Percentiles rank a stretch among this genome's conserved stretches.
Evolutionary conservation across 352 stramenopile species (phyloP).

Genomic region (Pythium plurisporium): DNA sequence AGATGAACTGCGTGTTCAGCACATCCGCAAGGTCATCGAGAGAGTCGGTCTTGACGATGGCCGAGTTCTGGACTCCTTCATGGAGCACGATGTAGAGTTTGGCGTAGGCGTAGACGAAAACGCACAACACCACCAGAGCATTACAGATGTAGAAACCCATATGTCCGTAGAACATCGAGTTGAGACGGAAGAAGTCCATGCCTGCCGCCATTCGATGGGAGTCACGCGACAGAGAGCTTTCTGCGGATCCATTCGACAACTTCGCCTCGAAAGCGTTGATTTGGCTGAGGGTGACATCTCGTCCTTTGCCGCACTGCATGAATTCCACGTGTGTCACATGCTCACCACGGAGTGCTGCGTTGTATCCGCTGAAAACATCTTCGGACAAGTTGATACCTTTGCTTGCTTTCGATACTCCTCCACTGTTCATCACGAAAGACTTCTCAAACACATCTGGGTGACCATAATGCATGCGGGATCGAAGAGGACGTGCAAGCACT

Average conservation of each 20-base stretch:
- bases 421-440: slow-evolving; percentile 81
- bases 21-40: slow-evolving; percentile 72
- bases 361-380: slow-evolving; percentile 88
- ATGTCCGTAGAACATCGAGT: slow-evolving; percentile 88
- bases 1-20: slow-evolving; percentile 85
- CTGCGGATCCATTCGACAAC: slow-evolving; percentile 72
- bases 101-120: slow-evolving; percentile 77
- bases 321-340: slow-evolving; percentile 82
- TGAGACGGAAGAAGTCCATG: slow-evolving; percentile 88
- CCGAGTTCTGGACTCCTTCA: slow-evolving; percentile 59
- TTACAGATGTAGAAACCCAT: slow-evolving; percentile 90
- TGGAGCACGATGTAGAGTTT: slow-evolving; percentile 87
- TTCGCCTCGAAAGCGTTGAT: slow-evolving; percentile 88
- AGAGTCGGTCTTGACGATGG: slow-evolving; percentile 71
- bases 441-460: slow-evolving; percentile 89
- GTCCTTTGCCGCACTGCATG: slow-evolving; percentile 85
- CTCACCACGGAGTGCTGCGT: slow-evolving; percentile 69
- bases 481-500: slow-evolving; percentile 71
- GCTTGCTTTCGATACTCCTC: slow-evolving; percentile 82
- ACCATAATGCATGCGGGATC: slow-evolving; percentile 83
- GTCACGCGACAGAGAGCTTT: slow-evolving; percentile 78
- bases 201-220: slow-evolving; percentile 73
- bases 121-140: slow-evolving; percentile 70
- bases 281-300: slow-evolving; percentile 85
- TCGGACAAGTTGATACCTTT: slow-evolving; percentile 89